Evolutionary conservation across 2,329 filamentous ascomycete genomes (phyloP).

Genomic region (Pseudonectria foliicola): DNA sequence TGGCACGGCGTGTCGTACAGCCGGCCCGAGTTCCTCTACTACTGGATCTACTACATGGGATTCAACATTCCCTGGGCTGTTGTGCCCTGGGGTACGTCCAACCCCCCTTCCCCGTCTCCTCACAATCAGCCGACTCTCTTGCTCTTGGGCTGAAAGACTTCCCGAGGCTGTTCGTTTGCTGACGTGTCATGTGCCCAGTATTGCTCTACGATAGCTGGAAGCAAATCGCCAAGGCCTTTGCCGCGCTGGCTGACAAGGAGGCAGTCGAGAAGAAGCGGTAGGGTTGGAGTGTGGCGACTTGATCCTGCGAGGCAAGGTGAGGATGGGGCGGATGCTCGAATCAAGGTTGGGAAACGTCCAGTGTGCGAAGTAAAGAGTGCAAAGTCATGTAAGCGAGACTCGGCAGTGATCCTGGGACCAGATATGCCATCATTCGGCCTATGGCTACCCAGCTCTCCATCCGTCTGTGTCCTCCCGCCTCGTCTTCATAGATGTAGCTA

Average conservation of each 20-base stretch:
- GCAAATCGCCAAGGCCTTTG: conserved; percentile 22
- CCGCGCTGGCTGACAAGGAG: conserved; percentile 15
- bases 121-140: no score
- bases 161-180: conserved; percentile 8
- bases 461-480: no score
- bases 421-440: no score
- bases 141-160: no score
- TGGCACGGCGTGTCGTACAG: conserved; percentile 42
- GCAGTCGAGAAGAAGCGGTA: conserved; percentile 14
- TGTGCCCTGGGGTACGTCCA: conserved; percentile 45
- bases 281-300: not conserved
- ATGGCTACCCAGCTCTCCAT: no score
- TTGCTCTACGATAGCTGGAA: conserved; percentile 26
- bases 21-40: conserved; percentile 54
- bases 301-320: no score
- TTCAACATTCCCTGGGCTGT: conserved; percentile 56
- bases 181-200: conserved; percentile 14
- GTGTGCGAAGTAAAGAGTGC: no score
- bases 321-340: no score
- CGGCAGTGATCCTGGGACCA: no score
- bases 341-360: no score
- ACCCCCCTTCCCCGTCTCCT: not conserved
- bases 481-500: no score
- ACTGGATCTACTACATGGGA: conserved; percentile 56
- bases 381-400: no score